Base-by-base conservation (phyloP, 2,329 filamentous ascomycete species). In the Fusarium protoensiforme region DNA sequence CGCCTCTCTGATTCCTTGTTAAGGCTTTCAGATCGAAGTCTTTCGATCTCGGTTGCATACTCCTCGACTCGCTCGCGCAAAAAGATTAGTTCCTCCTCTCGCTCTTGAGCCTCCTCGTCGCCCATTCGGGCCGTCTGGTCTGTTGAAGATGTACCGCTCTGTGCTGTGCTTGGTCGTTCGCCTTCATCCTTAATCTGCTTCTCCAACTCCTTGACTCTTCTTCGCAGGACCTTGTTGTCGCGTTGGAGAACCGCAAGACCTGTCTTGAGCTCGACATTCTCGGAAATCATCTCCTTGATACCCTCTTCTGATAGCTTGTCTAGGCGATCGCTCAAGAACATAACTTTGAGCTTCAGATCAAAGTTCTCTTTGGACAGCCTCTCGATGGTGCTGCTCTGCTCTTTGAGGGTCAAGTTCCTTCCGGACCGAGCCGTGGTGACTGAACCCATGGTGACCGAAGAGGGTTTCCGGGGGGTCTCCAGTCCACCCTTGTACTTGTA, bases 361-460 rank as follows among this genome's bases (percentile, higher is more conserved):
- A 98, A 99, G 74, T 99, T 99, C 82, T 99, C 96, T 83, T 99
- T 99, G 68, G 94, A 97, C 3, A 98, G 88, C 67, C 95, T 92
- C 82, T 99, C 96, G 73, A 99, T 98, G 16, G 96, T 98, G 83
- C 93, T 97, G 80, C 96, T 98, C 83, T 99, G 96, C 83, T 99
- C 96, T 81, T 98, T 98, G 43, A 99, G 85, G 0, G 96, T 98
- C 83, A 99, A 85, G 75, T 90, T 94, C 78, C 89, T 91, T 22
- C 91, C 91, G 51, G 87, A 87, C 48, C 90, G 87, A 31, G 78
- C 78, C 1, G 87, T 87, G 29, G 88, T 87, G 10, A 85, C 83
- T 5, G 86, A 85, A 22, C 83, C 84, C n/a, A 78, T 62, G 1
- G 73, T 70, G 16, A 85, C 80, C 33, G 91, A 92, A 2, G 86